Percentiles rank a stretch among this genome's conserved stretches.
These are phyloP conservation scores for Ustilago cynodontis DNA, from an alignment of 1,284 basidiomycete genomes.

Conservation along the genomic window DNA sequence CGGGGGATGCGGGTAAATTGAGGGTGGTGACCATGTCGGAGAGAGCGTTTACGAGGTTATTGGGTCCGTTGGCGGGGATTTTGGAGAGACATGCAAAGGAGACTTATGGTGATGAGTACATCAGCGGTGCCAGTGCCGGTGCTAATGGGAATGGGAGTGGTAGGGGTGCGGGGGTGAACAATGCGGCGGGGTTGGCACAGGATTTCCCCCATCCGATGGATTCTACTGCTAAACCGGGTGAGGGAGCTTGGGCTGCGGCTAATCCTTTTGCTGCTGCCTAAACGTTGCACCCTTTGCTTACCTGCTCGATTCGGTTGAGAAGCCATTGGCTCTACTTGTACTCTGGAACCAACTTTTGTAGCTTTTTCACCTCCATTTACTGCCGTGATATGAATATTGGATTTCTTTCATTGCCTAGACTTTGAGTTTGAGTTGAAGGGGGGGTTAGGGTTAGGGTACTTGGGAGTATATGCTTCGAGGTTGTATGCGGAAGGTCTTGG, in stretches of 20 bases:
- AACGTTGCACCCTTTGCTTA: background rate
- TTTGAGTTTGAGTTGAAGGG: too few species aligned
- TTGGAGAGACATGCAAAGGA: slow-evolving; percentile 82
- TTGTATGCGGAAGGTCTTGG: too few species aligned
- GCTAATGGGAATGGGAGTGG: too few species aligned
- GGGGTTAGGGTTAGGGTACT: too few species aligned
- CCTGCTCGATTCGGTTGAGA: too few species aligned
- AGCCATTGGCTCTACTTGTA: too few species aligned
- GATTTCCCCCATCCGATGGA: slow-evolving; percentile 47
- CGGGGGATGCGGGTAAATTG: slow-evolving; percentile 68
- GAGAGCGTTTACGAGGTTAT: slow-evolving; percentile 90
- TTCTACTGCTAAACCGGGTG: slow-evolving; percentile 40
- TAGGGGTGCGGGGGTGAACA: background rate
- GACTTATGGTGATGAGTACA: slow-evolving; percentile 59
- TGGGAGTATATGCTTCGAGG: too few species aligned
- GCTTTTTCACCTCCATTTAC: too few species aligned
- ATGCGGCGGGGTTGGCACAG: slow-evolving; percentile 4
- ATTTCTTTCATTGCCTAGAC: too few species aligned
- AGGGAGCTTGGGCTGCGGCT: slow-evolving; percentile 40
- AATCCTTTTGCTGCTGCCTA: slow-evolving; percentile 50
- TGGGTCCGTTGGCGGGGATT: slow-evolving; percentile 88
- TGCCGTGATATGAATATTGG: too few species aligned
- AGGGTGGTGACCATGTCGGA: slow-evolving; percentile 89
- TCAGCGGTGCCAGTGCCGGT: too few species aligned
- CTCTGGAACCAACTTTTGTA: too few species aligned